Percentiles rank a stretch among this genome's conserved stretches.
phyloP scores from a whole-genome alignment of 495 filamentous ascomycete species.

The Emericellopsis terricola region DNA sequence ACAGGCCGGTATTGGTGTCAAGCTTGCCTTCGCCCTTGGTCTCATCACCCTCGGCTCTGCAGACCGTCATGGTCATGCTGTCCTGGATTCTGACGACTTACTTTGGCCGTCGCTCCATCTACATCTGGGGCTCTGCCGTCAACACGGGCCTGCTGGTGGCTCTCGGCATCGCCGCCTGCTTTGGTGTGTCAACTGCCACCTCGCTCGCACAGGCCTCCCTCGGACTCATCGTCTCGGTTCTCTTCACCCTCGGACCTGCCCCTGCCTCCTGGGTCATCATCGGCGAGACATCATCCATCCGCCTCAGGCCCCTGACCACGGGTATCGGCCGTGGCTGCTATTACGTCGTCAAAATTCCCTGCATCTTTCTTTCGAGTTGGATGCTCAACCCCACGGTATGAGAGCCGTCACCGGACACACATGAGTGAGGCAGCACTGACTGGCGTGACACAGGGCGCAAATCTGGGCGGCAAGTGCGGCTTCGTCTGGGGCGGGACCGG shows the following conservation, averaged over 20 bases:
- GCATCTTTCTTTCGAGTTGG: conserved; percentile 31
- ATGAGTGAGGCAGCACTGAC: too few species aligned
- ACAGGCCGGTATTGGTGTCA: conserved; percentile 16
- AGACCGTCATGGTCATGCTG: conserved; percentile 32
- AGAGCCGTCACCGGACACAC: too few species aligned
- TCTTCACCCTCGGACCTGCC: conserved; percentile 27
- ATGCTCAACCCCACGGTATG: conserved; percentile 25
- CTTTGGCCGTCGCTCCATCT: conserved; percentile 10
- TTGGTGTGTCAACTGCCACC: conserved; percentile 14
- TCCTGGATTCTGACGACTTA: conserved; percentile 18
- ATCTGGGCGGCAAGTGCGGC: conserved; percentile 33
- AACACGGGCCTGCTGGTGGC: conserved; percentile 16
- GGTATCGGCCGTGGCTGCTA: conserved; percentile 34
- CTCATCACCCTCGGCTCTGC: conserved; percentile 32
- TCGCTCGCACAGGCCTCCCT: conserved; percentile 30
- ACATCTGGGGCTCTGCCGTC: conserved; percentile 24
- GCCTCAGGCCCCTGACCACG: conserved; percentile 37
- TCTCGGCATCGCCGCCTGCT: conserved; percentile 30
- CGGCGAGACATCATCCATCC: conserved; percentile 37
- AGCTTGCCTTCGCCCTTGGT: conserved; percentile 21
- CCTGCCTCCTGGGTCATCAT: conserved; percentile 38
- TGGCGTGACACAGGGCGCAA: conserved; percentile 8
- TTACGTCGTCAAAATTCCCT: conserved; percentile 35
- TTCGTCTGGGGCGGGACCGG: conserved; percentile 19
- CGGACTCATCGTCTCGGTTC: conserved; percentile 35